Conservation (phyloP, 2,329 filamentous ascomycete species). For the Epichloe brachyelytri region DNA sequence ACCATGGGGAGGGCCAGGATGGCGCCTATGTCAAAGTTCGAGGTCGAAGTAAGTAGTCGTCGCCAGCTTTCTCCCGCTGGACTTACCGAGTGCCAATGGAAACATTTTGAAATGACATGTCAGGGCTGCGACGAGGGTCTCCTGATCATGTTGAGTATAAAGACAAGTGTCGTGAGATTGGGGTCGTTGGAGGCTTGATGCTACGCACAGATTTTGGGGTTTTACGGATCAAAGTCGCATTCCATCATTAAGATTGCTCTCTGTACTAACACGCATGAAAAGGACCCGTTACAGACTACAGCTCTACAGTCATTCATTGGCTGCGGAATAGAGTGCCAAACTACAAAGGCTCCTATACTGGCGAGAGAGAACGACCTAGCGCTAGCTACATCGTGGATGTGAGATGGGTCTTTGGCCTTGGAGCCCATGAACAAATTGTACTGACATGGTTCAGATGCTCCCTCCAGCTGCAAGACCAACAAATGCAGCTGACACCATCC, state of each 20-base stretch:
- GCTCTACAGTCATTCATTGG: slow-evolving; percentile 81
- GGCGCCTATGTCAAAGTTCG: slow-evolving; percentile 35
- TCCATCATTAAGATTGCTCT: background rate
- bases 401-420: background rate
- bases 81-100: background rate
- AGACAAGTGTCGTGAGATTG: background rate
- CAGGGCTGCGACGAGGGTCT: background rate
- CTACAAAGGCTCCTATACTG: slow-evolving; percentile 56
- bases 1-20: slow-evolving; percentile 32
- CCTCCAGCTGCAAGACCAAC: slow-evolving; percentile 66
- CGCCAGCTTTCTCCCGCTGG: slow-evolving; percentile 1
- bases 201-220: no score
- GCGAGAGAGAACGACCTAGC: slow-evolving; percentile 75
- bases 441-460: slow-evolving; percentile 51
- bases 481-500: slow-evolving; percentile 73
- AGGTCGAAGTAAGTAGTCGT: slow-evolving; percentile 34
- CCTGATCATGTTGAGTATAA: background rate
- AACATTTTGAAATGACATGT: background rate
- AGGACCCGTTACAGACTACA: slow-evolving; percentile 91
- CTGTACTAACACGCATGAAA: slow-evolving; percentile 9
- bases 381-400: slow-evolving; percentile 85
- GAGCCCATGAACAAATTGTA: background rate
- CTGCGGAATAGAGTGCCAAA: slow-evolving; percentile 61
- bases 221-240: no score
- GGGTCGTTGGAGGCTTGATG: background rate